Percentiles rank a stretch among this genome's conserved stretches.
phyloP scores from a whole-genome alignment of 2,329 filamentous ascomycete genomes.

The Pseudogymnoascus sp. region DNA sequence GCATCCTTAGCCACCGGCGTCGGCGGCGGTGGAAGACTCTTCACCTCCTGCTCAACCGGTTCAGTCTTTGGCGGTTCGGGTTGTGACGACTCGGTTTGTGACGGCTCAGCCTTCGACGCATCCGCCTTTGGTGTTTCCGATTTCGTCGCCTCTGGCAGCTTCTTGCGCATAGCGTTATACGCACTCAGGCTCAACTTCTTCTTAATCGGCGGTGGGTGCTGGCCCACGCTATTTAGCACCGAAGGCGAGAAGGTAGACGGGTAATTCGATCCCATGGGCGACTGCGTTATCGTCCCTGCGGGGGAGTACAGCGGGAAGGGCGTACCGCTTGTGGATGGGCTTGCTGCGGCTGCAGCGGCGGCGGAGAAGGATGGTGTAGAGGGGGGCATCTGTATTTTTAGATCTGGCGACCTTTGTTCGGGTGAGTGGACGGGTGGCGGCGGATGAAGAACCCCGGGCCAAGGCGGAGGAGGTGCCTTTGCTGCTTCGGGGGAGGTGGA shows the following conservation, averaged over 20 bases:
- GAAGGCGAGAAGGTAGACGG: constrained; percentile 37
- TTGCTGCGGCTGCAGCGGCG: constrained; percentile 25
- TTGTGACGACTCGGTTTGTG: background rate
- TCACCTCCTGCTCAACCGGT: background rate
- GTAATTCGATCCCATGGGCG: constrained; percentile 39
- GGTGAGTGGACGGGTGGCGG: background rate
- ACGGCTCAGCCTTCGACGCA: background rate
- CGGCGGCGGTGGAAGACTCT: background rate
- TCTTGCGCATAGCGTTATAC: constrained; percentile 47
- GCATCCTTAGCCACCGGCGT: background rate
- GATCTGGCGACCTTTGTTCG: constrained; percentile 19
- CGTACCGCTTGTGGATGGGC: constrained; percentile 21
- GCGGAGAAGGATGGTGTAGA: constrained; percentile 41
- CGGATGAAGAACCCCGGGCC: constrained; percentile 17
- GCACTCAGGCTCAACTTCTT: constrained; percentile 62
- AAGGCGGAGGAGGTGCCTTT: constrained; percentile 27
- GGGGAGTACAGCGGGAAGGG: constrained; percentile 32
- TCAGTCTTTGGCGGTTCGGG: background rate
- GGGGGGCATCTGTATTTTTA: constrained; percentile 47
- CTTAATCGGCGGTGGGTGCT: constrained; percentile 52
- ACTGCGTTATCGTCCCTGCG: constrained; percentile 37
- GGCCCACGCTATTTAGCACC: constrained; percentile 36
- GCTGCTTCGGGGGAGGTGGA: constrained; percentile 18
- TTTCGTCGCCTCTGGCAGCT: constrained; percentile 20
- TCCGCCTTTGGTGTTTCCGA: constrained; percentile 12